Evolutionary conservation across 2,329 filamentous ascomycete species (phyloP), one percentile per base, ranked within the genome.

Genomic region (Colletotrichum eleusines): DNA sequence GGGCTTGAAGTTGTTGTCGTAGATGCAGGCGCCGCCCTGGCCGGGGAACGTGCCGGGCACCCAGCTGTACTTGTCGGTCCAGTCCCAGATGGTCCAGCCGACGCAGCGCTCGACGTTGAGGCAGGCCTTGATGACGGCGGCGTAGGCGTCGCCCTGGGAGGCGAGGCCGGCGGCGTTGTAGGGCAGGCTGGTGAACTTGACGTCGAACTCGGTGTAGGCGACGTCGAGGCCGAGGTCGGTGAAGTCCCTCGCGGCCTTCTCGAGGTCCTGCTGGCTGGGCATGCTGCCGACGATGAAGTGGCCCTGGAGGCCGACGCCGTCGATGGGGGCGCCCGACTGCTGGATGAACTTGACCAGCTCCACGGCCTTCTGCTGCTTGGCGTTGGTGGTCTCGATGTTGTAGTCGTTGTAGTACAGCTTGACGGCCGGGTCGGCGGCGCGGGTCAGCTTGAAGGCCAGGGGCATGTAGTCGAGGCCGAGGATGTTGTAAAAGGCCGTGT

Each of bases 281-380:
- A 84, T 80, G 2, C 74, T 69, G 64, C 83, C 83, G 0, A 82
- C 81, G 44, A 83, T 81, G 71, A 87, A 84, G 77, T 88, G 86
- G 0, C 79, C 80, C 74, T 89, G 85, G 58, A 87, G 73, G 4
- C 86, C 86, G 1, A 88, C 81, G 51, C 86, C 86, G 71, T 88
- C 84, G 71, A 88, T 86, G 53, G 82, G 84, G 72, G 82, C 78
- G 44, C 83, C 82, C 2, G 80, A 77, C 11, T 77, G 75, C 62
- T 80, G 73, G 1, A 83, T 68, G 42, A 76, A 72, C 58, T 74
- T 74, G 26, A 84, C 79, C 12, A 84, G 75, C 20, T 75, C 77
- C 11, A 78, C 60, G 1, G 76, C 78, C 5, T 76, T 78, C 2
- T 78, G 78, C 40, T 75, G 75, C 75, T 84, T 84, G 26, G 77